Base-by-base conservation (phyloP, 768 basidiomycete genomes). In the Russula virescens region DNA sequence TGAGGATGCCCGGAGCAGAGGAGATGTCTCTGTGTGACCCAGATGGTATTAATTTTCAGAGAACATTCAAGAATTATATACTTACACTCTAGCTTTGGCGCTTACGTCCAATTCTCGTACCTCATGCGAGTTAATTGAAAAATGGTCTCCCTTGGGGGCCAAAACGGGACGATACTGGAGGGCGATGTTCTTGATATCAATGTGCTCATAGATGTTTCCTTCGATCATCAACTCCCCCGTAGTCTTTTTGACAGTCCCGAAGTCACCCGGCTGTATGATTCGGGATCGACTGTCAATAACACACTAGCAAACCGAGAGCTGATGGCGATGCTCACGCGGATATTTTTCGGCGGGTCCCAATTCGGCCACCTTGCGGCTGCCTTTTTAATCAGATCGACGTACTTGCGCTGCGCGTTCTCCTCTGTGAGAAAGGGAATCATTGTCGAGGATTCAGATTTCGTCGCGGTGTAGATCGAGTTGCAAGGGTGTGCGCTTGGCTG, bases 181-280 rank as follows among this genome's bases (percentile, higher is more conserved):
- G 23, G 62, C 62, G 28, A 63, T 19, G 9, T 25, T 1, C 21
- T 2, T 2, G 19, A 28, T 49, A 3, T 48, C 51, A 5, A 5
- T 14, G 52, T 54, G 58, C 25, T 34, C 42, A 21, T 56, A 62
- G 16, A 62, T 56, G n/a, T 55, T 62, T 7, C 61, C 61, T 28
- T 62, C 61, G 10, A 28, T 9, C 3, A 43, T 21, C 19, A 55
- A 56, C 18, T 50, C 61, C 2, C 54, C 61, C 10, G 61, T 56
- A 21, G 18, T 25, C 11, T 13, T 25, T 16, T 50, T 16, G 21
- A 62, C 16, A 5, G 47, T 50, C 28, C 61, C 61, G 21, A 62
- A 56, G 3, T 62, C 61, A 10, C 61, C 61, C 2, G 47, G 38
- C 61, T 62, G 48, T 50, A n/a, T n/a, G n/a, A 21, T 26, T 50